Conservation (phyloP, 495 filamentous ascomycete species). For the Daldinia loculata region DNA sequence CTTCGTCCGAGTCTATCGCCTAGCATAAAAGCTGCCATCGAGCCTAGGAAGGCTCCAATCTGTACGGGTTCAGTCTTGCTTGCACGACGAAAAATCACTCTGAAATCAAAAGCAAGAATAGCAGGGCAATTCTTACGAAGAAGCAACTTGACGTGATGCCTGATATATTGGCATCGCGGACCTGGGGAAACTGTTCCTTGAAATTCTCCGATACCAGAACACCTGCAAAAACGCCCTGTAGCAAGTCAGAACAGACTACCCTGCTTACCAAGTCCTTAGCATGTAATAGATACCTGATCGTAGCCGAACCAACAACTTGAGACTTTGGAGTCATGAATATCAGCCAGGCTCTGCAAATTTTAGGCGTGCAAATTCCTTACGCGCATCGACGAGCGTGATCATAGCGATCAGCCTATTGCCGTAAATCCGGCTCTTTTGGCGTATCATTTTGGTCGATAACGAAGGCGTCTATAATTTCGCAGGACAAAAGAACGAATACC, state of each 20-base stretch:
- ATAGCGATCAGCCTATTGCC: conserved; percentile 39
- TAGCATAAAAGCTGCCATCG: conserved; percentile 48
- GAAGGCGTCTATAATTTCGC: neutral
- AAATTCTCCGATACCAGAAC: conserved; percentile 50
- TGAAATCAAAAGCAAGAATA: neutral
- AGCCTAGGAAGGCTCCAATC: conserved; percentile 49
- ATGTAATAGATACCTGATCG: conserved; percentile 21
- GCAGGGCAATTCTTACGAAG: conserved; percentile 45
- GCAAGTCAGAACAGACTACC: neutral
- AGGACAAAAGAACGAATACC: neutral
- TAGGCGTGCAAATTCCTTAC: conserved; percentile 16
- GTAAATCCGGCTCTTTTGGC: conserved; percentile 24
- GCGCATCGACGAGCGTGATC: conserved; percentile 42
- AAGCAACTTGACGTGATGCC: conserved; percentile 54
- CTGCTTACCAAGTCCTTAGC: neutral
- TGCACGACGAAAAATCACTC: neutral
- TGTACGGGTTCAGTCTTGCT: conserved; percentile 39
- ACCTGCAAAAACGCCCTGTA: conserved; percentile 51
- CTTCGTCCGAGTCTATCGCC: conserved; percentile 60
- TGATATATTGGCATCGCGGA: conserved; percentile 34
- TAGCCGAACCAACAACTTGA: conserved; percentile 45
- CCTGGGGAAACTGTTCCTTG: conserved; percentile 37
- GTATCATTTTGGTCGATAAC: conserved; percentile 23
- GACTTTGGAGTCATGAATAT: conserved; percentile 16
- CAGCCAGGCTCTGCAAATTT: neutral